phyloP scores from a whole-genome alignment of 140 eudicot species.

The Cichorium intybus region DNA sequence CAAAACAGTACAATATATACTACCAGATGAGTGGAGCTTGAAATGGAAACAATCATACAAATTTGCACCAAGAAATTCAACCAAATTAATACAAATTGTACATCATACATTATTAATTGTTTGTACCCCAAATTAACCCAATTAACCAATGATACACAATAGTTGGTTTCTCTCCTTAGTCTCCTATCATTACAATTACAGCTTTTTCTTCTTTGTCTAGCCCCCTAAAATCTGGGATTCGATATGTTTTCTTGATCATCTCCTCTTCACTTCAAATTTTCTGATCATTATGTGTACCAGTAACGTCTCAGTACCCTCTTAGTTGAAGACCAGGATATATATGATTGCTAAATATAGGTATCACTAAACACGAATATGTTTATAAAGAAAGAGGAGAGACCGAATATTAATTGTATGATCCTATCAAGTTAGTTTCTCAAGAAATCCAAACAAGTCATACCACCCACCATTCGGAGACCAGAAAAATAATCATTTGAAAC shows the following conservation, averaged over 20 bases:
- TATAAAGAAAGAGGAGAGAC: conserved; percentile 26
- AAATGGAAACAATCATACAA: conserved; percentile 22
- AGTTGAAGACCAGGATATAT: conserved; percentile 21
- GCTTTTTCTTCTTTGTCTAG: not conserved
- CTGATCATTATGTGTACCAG: conserved; percentile 11
- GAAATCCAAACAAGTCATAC: conserved; percentile 44
- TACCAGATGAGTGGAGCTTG: conserved; percentile 8
- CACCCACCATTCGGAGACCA: conserved; percentile 25
- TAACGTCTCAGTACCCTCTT: conserved; percentile 19
- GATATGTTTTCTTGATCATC: conserved; percentile 31
- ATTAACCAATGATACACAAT: conserved; percentile 31
- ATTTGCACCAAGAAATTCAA: conserved; percentile 24
- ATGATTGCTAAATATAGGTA: conserved; percentile 4
- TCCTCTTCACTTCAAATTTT: conserved; percentile 6
- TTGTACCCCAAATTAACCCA: conserved; percentile 29
- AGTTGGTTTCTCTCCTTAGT: conserved; percentile 13
- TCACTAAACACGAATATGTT: conserved; percentile 10
- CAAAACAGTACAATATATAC: not conserved
- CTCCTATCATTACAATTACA: conserved; percentile 10
- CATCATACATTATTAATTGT: conserved; percentile 30
- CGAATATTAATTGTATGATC: conserved; percentile 29
- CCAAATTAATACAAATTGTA: conserved; percentile 27
- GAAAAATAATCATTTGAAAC: conserved; percentile 16
- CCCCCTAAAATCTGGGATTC: conserved; percentile 31
- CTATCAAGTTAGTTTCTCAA: conserved; percentile 47